phyloP scores from a whole-genome alignment of 371 early-diverging fungal genomes.

The Umbelopsis sp. region DNA sequence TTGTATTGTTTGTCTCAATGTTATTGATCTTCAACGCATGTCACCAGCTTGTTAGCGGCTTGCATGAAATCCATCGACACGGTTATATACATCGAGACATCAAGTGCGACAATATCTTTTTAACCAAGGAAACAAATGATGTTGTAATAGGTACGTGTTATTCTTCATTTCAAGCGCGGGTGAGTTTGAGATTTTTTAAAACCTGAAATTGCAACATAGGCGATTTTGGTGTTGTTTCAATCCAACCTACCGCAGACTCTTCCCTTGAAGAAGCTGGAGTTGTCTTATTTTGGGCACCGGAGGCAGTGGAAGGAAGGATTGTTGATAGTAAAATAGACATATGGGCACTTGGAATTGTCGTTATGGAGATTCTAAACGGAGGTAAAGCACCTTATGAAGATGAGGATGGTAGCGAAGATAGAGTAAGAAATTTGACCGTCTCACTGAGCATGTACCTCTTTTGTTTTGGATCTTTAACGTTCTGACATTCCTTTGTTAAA shows the following conservation, averaged over 20 bases:
- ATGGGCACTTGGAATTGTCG: slow-evolving; percentile 56
- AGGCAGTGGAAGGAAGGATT: slow-evolving; percentile 48
- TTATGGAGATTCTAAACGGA: slow-evolving; percentile 49
- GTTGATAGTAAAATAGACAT: slow-evolving; percentile 51
- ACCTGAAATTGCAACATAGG: slow-evolving; percentile 26
- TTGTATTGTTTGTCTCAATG: slow-evolving; percentile 1
- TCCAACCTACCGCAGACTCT: slow-evolving; percentile 52
- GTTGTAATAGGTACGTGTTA: slow-evolving; percentile 34
- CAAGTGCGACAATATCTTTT: slow-evolving; percentile 56
- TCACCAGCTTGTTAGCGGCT: slow-evolving; percentile 46
- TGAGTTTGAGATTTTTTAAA: neutral
- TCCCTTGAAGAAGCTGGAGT: slow-evolving; percentile 56
- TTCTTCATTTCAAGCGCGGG: neutral
- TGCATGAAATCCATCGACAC: slow-evolving; percentile 49
- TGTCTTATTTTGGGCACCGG: slow-evolving; percentile 58
- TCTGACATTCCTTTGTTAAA: neutral
- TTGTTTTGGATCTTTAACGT: neutral
- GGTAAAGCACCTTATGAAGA: slow-evolving; percentile 59
- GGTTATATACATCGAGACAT: slow-evolving; percentile 58
- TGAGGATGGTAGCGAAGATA: slow-evolving; percentile 49
- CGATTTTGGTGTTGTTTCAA: slow-evolving; percentile 57
- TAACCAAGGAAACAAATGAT: slow-evolving; percentile 38
- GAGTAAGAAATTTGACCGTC: slow-evolving; percentile 28
- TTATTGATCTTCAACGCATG: neutral
- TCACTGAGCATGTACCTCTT: neutral